phyloP scores from a whole-genome alignment of 192 early-diverging fungal species.

The Coemansia sp. region DNA sequence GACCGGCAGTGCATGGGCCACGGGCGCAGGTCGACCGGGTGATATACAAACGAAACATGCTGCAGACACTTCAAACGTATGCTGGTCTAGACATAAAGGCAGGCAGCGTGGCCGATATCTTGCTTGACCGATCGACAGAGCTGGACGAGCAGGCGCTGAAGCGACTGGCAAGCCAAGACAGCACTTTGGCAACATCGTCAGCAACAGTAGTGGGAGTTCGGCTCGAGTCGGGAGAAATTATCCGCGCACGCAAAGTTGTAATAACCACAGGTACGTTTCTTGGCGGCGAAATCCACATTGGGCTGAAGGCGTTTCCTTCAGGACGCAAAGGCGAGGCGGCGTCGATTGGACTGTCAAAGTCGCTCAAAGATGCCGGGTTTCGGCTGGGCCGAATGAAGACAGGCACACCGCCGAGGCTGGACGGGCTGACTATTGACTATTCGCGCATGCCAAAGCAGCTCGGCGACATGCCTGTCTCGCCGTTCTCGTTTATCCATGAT shows the following conservation, averaged over 20 bases:
- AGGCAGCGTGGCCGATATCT: constrained; percentile 71
- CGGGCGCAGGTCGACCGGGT: constrained; percentile 80
- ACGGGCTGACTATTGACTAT: constrained; percentile 76
- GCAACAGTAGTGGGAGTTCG: constrained; percentile 52
- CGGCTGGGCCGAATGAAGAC: constrained; percentile 78
- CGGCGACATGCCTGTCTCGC: constrained; percentile 69
- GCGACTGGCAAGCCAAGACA: constrained; percentile 37
- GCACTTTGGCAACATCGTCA: constrained; percentile 8
- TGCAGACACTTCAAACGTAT: constrained; percentile 61
- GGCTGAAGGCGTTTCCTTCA: constrained; percentile 65
- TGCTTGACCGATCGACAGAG: constrained; percentile 55
- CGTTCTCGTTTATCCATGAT: constrained; percentile 76
- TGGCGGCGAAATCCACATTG: constrained; percentile 81
- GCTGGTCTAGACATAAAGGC: constrained; percentile 68
- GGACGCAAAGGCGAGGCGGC: constrained; percentile 74
- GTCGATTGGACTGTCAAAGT: constrained; percentile 73
- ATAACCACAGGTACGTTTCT: constrained; percentile 79
- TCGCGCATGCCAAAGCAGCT: constrained; percentile 61
- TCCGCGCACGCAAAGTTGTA: constrained; percentile 68
- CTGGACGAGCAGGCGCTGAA: constrained; percentile 20
- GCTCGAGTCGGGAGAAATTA: constrained; percentile 65
- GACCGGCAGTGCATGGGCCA: constrained; percentile 81
- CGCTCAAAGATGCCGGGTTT: constrained; percentile 72
- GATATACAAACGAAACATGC: constrained; percentile 75
- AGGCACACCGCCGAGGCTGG: constrained; percentile 78